Evolutionary conservation across 805 yeast species (phyloP), one percentile per base, ranked within the genome.

Genomic region (Pichia pseudocactophila): DNA sequence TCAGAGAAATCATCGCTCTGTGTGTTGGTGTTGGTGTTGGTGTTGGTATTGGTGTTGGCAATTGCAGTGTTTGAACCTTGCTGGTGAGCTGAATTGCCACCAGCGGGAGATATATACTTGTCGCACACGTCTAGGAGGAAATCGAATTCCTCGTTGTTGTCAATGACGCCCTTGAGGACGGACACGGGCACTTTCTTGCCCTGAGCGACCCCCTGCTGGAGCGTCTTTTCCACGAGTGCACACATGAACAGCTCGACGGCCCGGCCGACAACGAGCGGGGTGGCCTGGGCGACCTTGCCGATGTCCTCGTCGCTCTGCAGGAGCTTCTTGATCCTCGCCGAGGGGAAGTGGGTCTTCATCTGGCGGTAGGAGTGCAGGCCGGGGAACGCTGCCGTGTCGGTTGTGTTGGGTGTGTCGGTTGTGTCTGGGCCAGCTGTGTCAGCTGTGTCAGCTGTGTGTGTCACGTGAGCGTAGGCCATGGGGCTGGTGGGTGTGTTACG

Each of bases 301-400:
- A 92, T 89, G 50, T 92, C 99, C 50, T 92, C 98, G 62, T 92
- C 99, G 25, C 94, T 80, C 59, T 92, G 98, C 96, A 92, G 90
- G 45, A 92, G 77, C 55, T 92, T 86, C 68, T 92, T 92, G 55
- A 92, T 88, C 49, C 97, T 76, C 3, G 97, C 97, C 5, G 88
- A 83, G 4, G 95, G 95, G 61, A 84, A 84, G 57, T 83, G 94
- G 30, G 92, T 83, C 60, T 82, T 82, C 50, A 83, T 79, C 45
- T 63, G 66, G 41, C 69, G 71, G 48, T 70, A 74, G 15, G 54
- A 55, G 34, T 50, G 46, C 43, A 50, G 39, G 15, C 52, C 51
- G n/a, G 48, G 36, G 43, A 46, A 47, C 36, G 49, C 30, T 42
- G n/a, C n/a, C 31, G 37, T 16, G 13, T 13, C 16, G n/a, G 11